phyloP scores from a whole-genome alignment of 768 basidiomycete species.

The Mycena olivaceomarginata region DNA sequence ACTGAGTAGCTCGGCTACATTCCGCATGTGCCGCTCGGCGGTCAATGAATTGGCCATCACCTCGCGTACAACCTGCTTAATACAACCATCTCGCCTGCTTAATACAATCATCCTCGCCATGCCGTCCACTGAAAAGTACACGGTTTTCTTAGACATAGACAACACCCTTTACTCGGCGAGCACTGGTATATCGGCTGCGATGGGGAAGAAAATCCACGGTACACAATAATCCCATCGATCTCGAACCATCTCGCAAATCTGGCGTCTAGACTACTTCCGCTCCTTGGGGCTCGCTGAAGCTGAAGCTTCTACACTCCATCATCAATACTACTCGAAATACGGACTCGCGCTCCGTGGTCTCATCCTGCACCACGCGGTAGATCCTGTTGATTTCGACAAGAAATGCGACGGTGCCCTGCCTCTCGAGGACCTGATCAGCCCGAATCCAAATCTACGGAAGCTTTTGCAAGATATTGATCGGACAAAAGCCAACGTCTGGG shows the following conservation, averaged over 20 bases:
- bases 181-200: constrained; percentile 83
- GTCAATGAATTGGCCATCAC: neutral
- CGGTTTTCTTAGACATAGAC: constrained; percentile 59
- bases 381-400: constrained; percentile 89
- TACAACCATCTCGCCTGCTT: neutral
- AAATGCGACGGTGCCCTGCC: constrained; percentile 92
- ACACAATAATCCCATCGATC: constrained; percentile 33
- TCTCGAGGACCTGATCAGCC: constrained; percentile 85
- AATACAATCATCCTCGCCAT: neutral
- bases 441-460: constrained; percentile 75
- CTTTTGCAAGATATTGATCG: constrained; percentile 89
- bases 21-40: neutral
- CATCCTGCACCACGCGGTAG: constrained; percentile 79
- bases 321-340: constrained; percentile 79
- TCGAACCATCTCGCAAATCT: constrained; percentile 6
- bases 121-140: neutral
- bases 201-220: constrained; percentile 86
- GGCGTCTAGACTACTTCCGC: constrained; percentile 81
- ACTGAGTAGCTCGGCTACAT: neutral
- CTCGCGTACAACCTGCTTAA: neutral
- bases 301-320: constrained; percentile 82
- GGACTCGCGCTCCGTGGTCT: constrained; percentile 61
- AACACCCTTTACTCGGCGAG: constrained; percentile 91
- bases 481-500: constrained; percentile 88
- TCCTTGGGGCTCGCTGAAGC: constrained; percentile 79